A percentile compares a stretch with the other conserved stretches of the same genome.
Evolutionary conservation across 345 rosid species (phyloP).

Genomic region (Raphanus raphanistrum): DNA sequence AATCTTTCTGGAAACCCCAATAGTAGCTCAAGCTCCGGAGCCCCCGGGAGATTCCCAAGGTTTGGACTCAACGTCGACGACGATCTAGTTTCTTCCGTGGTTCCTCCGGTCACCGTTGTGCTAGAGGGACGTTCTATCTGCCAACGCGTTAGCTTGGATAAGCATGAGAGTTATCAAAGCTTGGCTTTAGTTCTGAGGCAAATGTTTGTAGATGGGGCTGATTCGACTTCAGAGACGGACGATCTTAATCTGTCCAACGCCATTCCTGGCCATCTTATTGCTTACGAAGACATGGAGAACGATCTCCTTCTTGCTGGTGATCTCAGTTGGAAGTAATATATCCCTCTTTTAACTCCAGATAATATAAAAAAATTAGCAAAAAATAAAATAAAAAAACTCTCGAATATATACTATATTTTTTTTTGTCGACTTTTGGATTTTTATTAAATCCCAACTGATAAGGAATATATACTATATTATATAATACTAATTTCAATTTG

Average conservation of each 20-base stretch:
- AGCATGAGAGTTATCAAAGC: conserved; percentile 76
- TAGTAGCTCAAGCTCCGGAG: conserved; percentile 23
- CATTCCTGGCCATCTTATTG: conserved; percentile 75
- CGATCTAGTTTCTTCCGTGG: conserved; percentile 61
- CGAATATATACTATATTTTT: too few relatives aligned
- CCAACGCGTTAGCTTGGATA: conserved; percentile 76
- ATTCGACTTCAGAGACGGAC: conserved; percentile 19
- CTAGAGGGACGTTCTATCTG: conserved; percentile 92
- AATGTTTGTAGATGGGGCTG: conserved; percentile 68
- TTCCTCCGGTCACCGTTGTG: conserved; percentile 81
- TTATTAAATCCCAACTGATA: too few relatives aligned
- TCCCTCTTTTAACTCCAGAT: neutral
- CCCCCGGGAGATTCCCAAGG: conserved; percentile 32
- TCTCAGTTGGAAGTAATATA: conserved; percentile 80
- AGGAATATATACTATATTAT: neutral
- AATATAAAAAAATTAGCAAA: too few relatives aligned
- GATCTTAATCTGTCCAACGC: conserved; percentile 73
- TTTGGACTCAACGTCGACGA: conserved; percentile 55
- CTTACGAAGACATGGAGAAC: conserved; percentile 88
- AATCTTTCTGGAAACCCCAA: conserved; percentile 30
- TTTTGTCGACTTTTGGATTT: too few relatives aligned
- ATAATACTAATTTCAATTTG: neutral
- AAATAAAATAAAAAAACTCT: too few relatives aligned
- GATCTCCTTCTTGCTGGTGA: conserved; percentile 96
- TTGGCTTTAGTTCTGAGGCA: conserved; percentile 77